Percentiles rank a stretch among this genome's conserved stretches.
phyloP scores from a whole-genome alignment of 495 filamentous ascomycete species.

The Penicillium dipodomyicola region DNA sequence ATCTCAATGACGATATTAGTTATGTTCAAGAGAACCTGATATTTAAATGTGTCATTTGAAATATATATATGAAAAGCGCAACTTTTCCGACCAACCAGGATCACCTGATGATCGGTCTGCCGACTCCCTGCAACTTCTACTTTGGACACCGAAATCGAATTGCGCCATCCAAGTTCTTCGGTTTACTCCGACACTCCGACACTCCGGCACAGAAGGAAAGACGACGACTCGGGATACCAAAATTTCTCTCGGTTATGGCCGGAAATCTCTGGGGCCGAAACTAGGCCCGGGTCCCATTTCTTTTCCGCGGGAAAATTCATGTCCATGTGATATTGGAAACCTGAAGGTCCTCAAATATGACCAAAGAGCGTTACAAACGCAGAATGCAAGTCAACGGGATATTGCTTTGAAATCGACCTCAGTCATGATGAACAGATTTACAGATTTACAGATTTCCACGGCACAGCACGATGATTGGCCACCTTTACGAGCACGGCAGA shows the following conservation, averaged over 20 bases:
- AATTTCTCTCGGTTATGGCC: conserved; percentile 26
- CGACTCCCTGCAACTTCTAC: not conserved
- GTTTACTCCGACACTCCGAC: conserved; percentile 7
- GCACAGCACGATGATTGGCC: conserved; percentile 17
- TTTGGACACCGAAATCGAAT: conserved; percentile 10
- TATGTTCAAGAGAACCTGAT: not conserved
- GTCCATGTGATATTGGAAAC: not conserved
- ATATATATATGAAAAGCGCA: not conserved
- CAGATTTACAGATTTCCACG: not conserved
- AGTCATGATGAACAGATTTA: not conserved
- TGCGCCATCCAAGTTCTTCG: not conserved
- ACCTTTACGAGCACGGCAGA: not conserved
- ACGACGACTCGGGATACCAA: conserved; percentile 11
- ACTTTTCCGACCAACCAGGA: not conserved
- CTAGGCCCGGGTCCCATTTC: conserved; percentile 10
- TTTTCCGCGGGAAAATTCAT: conserved; percentile 21
- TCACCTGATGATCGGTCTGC: not conserved
- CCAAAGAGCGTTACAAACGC: not conserved
- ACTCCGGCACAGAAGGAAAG: not conserved
- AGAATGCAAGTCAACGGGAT: not conserved
- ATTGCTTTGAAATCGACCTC: conserved; percentile 8
- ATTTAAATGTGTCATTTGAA: not conserved
- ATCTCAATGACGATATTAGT: not conserved
- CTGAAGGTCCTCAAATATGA: not conserved
- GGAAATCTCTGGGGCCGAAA: conserved; percentile 29